Evolutionary conservation across 78 protist species (phyloP), one percentile per base, ranked within the genome.

Genomic region (Dictyostelium brefeldianum): DNA sequence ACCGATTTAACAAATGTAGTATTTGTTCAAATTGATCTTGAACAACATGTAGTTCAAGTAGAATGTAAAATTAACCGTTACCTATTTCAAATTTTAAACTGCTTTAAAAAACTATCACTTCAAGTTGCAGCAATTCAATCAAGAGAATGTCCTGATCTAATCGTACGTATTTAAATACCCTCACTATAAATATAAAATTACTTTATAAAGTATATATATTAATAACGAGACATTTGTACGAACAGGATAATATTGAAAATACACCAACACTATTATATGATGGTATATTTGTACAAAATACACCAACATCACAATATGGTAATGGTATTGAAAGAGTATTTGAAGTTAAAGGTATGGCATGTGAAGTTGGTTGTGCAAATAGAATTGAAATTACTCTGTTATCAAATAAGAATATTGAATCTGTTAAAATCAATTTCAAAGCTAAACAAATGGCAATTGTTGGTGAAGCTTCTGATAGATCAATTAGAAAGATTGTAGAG

Each of bases 351-450:
- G 93, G 93, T 46, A 77, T 87, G 84, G 46, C 29, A 25, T 87
- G 93, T 50, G 51, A 46, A 59, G 46, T 87, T 11, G 93, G 93
- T 31, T 87, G 93, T 51, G 83, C 93, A 9, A 87, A 87, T 62
- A 87, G 22, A 15, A 87, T 87, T 22, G 84, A 74, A 87, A 25
- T 78, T 3, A 64, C 73, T 9, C 43, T 87, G 17, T 36, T 48
- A 14, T 29, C 46, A 22, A 74, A 65, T 73, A 56, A n/a, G 5
- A 87, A 62, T 17, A 51, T 87, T 6, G 12, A 56, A 12, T 47
- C 27, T 17, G 84, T 81, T 20, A 14, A n/a, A 6, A 54, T 87
- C 5, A 29, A 87, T 29, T 87, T 87, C 25, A n/a, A 77, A 17
- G 51, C 47, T 1, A 80, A 65, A 27, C 70, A 43, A 5, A n/a